Conservation (phyloP, 2,329 filamentous ascomycete genomes). For the Fusarium globosum region DNA sequence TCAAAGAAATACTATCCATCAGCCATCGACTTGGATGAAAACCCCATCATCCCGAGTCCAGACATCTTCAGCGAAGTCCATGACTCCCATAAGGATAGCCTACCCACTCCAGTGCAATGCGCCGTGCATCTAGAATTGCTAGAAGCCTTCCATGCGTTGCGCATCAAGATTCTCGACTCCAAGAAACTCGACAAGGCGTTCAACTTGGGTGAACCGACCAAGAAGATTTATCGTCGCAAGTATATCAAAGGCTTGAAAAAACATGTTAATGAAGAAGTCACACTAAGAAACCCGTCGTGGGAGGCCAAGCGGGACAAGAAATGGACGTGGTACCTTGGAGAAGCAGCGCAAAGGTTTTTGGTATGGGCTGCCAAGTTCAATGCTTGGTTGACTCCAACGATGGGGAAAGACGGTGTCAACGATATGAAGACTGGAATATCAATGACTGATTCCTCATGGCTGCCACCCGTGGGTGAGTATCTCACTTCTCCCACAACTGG, state of each 20-base stretch:
- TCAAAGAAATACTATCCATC: conserved; percentile 2
- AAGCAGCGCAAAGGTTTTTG: conserved; percentile 40
- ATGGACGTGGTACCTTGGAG: conserved; percentile 40
- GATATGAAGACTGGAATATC: background rate
- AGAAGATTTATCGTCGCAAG: conserved; percentile 28
- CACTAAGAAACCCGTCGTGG: conserved; percentile 19
- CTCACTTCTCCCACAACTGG: accelerated
- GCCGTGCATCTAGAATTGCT: conserved; percentile 70
- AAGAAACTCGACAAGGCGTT: conserved; percentile 24
- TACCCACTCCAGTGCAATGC: conserved; percentile 50
- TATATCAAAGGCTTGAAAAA: conserved; percentile 20
- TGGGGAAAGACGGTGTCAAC: background rate
- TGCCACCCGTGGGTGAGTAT: conserved; percentile 32
- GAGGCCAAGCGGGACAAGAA: conserved; percentile 13
- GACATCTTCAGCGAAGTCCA: conserved; percentile 11
- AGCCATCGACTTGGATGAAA: conserved; percentile 5
- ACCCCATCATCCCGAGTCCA: conserved; percentile 31
- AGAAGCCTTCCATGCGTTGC: conserved; percentile 65
- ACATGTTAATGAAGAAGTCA: conserved; percentile 12
- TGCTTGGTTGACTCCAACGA: background rate
- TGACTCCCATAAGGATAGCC: background rate
- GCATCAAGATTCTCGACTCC: conserved; percentile 39
- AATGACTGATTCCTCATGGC: background rate
- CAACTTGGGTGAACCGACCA: conserved; percentile 13
- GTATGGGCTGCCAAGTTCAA: conserved; percentile 31